Percentiles rank a stretch among this genome's conserved stretches.
phyloP scores from a whole-genome alignment of 768 basidiomycete species.

The Amylocystis lapponica region DNA sequence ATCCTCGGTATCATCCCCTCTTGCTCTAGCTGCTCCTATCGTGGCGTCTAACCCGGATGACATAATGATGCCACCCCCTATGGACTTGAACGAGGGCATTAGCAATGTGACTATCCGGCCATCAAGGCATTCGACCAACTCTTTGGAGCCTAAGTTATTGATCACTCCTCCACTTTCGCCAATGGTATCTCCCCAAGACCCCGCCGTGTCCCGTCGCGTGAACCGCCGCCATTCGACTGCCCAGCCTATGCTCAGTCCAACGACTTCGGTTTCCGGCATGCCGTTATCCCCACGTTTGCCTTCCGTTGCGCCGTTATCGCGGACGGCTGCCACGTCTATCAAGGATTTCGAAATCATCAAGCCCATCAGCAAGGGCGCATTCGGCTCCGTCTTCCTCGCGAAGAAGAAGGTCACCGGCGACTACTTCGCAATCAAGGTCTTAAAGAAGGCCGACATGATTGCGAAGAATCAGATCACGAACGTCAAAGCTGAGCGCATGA shows the following conservation, averaged over 20 bases:
- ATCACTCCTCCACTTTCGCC: slow-evolving; percentile 74
- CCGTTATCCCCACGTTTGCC: slow-evolving; percentile 88
- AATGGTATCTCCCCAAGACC: slow-evolving; percentile 49
- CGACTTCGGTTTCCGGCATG: slow-evolving; percentile 28
- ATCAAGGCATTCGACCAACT: slow-evolving; percentile 62
- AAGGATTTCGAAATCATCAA: slow-evolving; percentile 99
- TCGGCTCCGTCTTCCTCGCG: slow-evolving; percentile 95
- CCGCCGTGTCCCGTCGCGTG: slow-evolving; percentile 42
- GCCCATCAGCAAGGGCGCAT: slow-evolving; percentile 97
- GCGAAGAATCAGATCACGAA: slow-evolving; percentile 99
- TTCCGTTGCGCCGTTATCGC: slow-evolving; percentile 68
- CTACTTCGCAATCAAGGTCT: slow-evolving; percentile 99
- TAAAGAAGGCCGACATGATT: slow-evolving; percentile 99
- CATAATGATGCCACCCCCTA: slow-evolving; percentile 52
- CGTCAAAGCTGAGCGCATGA: slow-evolving; percentile 99
- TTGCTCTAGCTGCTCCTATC: slow-evolving; percentile 81
- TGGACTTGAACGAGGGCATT: slow-evolving; percentile 55
- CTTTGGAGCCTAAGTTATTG: slow-evolving; percentile 58
- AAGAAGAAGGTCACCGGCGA: slow-evolving; percentile 98
- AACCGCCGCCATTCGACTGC: slow-evolving; percentile 56
- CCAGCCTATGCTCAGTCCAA: slow-evolving; percentile 56
- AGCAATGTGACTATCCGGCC: slow-evolving; percentile 45
- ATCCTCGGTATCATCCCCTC: slow-evolving; percentile 82
- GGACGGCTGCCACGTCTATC: slow-evolving; percentile 85
- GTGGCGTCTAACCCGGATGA: slow-evolving; percentile 65